phyloP scores from a whole-genome alignment of 495 filamentous ascomycete species.

The Hyaloscypha finlandica region DNA sequence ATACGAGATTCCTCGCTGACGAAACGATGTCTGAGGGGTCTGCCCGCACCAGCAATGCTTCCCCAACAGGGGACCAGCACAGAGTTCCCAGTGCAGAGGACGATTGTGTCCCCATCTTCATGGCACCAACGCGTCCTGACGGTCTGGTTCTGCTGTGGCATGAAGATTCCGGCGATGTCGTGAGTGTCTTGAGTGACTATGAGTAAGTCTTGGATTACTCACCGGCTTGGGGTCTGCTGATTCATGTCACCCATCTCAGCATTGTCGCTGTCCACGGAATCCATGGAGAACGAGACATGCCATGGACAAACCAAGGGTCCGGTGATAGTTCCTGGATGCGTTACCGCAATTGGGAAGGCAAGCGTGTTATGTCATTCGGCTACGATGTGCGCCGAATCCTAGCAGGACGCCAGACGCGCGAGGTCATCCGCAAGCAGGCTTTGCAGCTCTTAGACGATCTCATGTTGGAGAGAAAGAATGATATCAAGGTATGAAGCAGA shows the following conservation, averaged over 20 bases:
- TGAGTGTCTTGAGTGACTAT: background rate
- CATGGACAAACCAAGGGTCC: slow-evolving; percentile 1
- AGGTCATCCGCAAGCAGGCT: slow-evolving; percentile 9
- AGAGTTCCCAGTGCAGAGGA: background rate
- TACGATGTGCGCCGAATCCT: slow-evolving; percentile 2
- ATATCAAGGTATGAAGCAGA: slow-evolving; percentile 3
- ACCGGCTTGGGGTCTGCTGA: background rate
- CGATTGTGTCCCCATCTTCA: background rate
- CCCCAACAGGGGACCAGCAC: background rate
- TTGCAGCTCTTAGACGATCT: slow-evolving; percentile 15
- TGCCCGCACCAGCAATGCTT: background rate
- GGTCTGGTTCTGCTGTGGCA: slow-evolving; percentile 3
- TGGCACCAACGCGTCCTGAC: background rate
- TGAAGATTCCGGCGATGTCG: background rate
- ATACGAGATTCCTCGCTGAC: too few species aligned
- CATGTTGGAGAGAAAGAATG: slow-evolving; percentile 8
- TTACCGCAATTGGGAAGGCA: slow-evolving; percentile 1
- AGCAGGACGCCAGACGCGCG: background rate
- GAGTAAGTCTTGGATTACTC: background rate
- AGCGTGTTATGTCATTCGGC: slow-evolving; percentile 5
- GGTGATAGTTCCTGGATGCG: slow-evolving; percentile 5
- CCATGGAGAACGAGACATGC: slow-evolving; percentile 2
- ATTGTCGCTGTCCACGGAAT: background rate
- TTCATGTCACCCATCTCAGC: background rate
- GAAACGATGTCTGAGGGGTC: background rate